Evolutionary conservation across 2,329 filamentous ascomycete species (phyloP).

Genomic region (Pestalotiopsis sp.): DNA sequence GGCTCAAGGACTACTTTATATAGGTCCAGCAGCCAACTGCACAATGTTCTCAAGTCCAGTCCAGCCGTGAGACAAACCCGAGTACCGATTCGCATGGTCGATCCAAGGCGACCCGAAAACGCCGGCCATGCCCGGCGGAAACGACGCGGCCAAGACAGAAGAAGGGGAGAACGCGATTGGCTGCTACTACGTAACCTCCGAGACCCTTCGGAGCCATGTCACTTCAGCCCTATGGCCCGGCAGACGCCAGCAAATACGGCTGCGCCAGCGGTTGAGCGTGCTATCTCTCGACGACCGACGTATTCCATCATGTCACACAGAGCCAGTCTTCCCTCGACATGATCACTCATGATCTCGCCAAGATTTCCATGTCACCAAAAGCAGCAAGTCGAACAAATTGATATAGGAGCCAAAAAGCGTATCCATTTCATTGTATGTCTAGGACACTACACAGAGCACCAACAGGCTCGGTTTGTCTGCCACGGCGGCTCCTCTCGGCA

Average conservation of each 20-base stretch:
- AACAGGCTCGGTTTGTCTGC: background rate
- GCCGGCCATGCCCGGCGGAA: constrained; percentile 1
- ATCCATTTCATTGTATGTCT: background rate
- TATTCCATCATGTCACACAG: background rate
- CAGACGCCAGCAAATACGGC: background rate
- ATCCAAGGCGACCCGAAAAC: background rate
- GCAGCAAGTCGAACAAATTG: background rate
- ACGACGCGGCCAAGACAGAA: background rate
- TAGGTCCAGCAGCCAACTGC: background rate
- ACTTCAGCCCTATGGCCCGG: background rate
- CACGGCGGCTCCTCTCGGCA: background rate
- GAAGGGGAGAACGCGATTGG: constrained; percentile 33
- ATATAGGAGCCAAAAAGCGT: background rate
- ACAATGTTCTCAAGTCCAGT: background rate
- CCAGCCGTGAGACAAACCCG: background rate
- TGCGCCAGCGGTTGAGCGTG: background rate
- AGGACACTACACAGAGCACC: background rate
- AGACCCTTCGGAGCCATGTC: constrained; percentile 26
- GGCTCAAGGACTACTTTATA: background rate
- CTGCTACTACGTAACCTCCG: constrained; percentile 23
- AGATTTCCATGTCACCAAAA: background rate
- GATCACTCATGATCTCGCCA: background rate
- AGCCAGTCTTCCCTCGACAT: background rate
- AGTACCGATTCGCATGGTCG: background rate
- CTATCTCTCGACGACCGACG: background rate